Conservation (phyloP, 2,329 filamentous ascomycete species). For the Fusarium drepaniforme region DNA sequence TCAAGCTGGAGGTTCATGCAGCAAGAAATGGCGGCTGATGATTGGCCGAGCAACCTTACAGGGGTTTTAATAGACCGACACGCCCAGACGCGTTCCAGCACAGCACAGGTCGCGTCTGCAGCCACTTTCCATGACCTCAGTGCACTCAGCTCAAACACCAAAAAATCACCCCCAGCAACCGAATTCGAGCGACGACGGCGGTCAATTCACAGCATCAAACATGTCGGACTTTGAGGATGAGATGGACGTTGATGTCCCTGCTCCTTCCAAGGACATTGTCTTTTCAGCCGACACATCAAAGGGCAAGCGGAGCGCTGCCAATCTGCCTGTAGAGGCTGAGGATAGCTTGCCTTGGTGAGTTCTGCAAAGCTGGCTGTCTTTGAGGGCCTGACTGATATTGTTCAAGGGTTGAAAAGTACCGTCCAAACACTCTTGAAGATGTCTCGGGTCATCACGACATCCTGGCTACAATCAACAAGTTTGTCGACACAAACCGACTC, state of each 20-base stretch:
- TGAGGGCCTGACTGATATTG: neutral
- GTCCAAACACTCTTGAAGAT: constrained; percentile 88
- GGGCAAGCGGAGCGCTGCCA: constrained; percentile 92
- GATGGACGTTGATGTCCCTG: constrained; percentile 70
- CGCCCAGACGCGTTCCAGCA: constrained; percentile 46
- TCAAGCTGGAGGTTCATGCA: neutral
- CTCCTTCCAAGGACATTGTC: constrained; percentile 60
- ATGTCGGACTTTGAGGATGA: constrained; percentile 73
- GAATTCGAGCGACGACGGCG: neutral
- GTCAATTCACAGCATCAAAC: constrained; percentile 27
- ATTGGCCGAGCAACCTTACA: constrained; percentile 27
- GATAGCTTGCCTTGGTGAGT: constrained; percentile 91
- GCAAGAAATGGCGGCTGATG: neutral
- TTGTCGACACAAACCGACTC: constrained; percentile 92
- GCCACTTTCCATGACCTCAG: constrained; percentile 45
- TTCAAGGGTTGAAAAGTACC: constrained; percentile 93
- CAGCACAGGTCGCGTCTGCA: constrained; percentile 44
- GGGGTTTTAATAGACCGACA: constrained; percentile 46
- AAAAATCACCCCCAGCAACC: neutral
- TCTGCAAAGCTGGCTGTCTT: neutral
- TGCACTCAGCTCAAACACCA: constrained; percentile 6
- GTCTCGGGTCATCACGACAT: constrained; percentile 98
- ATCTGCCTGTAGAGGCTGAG: constrained; percentile 92
- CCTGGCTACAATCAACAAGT: constrained; percentile 96
- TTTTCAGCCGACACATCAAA: constrained; percentile 86